phyloP scores from a whole-genome alignment of 768 basidiomycete species.

The Tylopilus balloui region DNA sequence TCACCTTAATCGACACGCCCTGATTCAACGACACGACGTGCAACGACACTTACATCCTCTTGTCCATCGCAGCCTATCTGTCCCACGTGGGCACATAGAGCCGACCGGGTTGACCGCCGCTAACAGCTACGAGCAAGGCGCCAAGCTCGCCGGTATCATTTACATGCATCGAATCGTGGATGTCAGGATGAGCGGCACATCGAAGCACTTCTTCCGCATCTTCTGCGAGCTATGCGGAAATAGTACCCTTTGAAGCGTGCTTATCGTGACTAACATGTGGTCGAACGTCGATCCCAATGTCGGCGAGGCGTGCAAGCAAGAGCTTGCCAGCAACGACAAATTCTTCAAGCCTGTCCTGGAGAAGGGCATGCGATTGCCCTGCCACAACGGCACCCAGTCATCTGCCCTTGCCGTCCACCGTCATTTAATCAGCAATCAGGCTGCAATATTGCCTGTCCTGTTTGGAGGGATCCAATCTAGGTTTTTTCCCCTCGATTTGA shows the following conservation, averaged over 20 bases:
- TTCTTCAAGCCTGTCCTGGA: constrained; percentile 53
- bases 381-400: constrained; percentile 38
- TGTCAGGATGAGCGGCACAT: constrained; percentile 46
- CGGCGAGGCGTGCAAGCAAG: constrained; percentile 43
- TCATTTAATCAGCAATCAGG: constrained; percentile 37
- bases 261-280: constrained; percentile 56
- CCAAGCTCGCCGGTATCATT: constrained; percentile 48
- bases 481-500: too few relatives aligned
- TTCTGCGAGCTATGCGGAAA: constrained; percentile 53
- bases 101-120: neutral
- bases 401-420: constrained; percentile 43
- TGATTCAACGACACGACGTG: constrained; percentile 54
- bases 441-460: too few relatives aligned
- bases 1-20: constrained; percentile 56
- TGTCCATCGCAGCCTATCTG: constrained; percentile 43
- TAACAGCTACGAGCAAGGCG: constrained; percentile 31
- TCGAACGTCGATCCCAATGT: constrained; percentile 35
- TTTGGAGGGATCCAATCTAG: too few relatives aligned
- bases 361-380: constrained; percentile 42
- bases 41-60: constrained; percentile 48
- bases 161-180: constrained; percentile 55
- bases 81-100: constrained; percentile 3
- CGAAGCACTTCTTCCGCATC: constrained; percentile 47
- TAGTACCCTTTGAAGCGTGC: constrained; percentile 43
- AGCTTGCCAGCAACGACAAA: constrained; percentile 38